Evolutionary conservation across 768 basidiomycete genomes (phyloP), one percentile per base, ranked within the genome.

Genomic region (Wakefieldia striispora): DNA sequence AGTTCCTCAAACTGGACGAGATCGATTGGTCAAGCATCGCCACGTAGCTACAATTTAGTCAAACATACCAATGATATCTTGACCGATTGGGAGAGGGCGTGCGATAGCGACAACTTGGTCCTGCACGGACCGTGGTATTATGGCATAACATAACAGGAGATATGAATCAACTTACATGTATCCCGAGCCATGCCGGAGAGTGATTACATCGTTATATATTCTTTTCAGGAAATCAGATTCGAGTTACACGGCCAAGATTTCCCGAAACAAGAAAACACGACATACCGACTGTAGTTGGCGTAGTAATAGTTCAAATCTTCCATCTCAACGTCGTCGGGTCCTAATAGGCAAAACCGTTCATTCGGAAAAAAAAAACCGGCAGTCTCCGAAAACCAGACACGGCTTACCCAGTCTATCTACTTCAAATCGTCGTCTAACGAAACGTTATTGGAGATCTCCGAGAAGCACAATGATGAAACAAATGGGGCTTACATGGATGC

Each of bases 181-280:
- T 54, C 93, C 87, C 11, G 95, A 97, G 24, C 94, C 94, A 67
- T 91, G 91, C 50, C 93, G 84, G 33, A 97, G 77, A 3, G 95
- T 91, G 51, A 97, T 97, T 36, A 97, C 95, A 70, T 97, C 95
- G 72, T 97, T 97, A 70, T 95, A 97, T 62, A 97, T 97, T 61
- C 91, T 67, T 63, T 51, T 51, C n/a, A 14, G 52, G 49, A 51
- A 47, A 45, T 49, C 8, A 43, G 54, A 41, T 86, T 60, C 31
- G 33, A 35, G 26, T 84, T 56, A 23, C 33, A 49, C 41, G 23
- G 27, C 31, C 29, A 31, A 19, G 35, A 48, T 55, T 42, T 46
- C 49, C 44, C 43, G 33, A 33, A 33, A 29, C 1, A 35, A 29
- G 45, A 47, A 47, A 47, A 39, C 26, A 21, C 20, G 16, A 66